Evolutionary conservation across 2,329 filamentous ascomycete genomes (phyloP), one percentile per base, ranked within the genome.

Genomic region (Scedosporium dehoogii): DNA sequence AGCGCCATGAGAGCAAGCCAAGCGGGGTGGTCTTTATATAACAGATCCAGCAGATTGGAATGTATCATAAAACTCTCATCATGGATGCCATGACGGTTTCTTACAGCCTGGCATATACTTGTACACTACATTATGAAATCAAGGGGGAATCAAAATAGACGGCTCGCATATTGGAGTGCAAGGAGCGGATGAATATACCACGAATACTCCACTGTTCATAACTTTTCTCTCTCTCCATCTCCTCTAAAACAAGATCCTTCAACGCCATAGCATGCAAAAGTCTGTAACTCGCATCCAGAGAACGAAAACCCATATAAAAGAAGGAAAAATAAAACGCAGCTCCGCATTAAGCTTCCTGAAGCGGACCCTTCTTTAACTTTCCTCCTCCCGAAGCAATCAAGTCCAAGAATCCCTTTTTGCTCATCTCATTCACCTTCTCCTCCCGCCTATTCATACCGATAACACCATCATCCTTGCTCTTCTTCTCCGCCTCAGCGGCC

Each of bases 401-500:
- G 65, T 97, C 93, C 73, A 99, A 75, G 77, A 97, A 99, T 0
- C 93, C 92, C 77, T 97, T 90, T 78, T 96, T 96, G 73, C 89
- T 96, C 87, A 99, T 94, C 80, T 97, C 92, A 67, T 91, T 94
- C 60, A 96, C 81, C 78, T 89, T 92, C 76, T 96, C 91, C 75
- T 96, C 89, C 67, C 91, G 85, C 74, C 89, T 85, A 65, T 83
- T 84, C 70, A 91, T 85, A 1, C 93, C 93, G 38, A 96, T 83
- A 0, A 96, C 79, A 3, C 91, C 90, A 64, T 87, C 84, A 67
- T 85, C 85, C 74, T 84, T 84, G 58, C 85, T 82, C 67, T 85
- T 84, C 73, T 80, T 85, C 71, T 89, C 87, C 4, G 91, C 89
- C 74, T 93, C 87, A 64, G 88, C 84, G 2, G 89, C 92, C 74